A percentile compares a stretch with the other conserved stretches of the same genome.
These are phyloP conservation scores for Panaeolus cyanescens DNA, from an alignment of 768 basidiomycete genomes.

Conservation along the genomic window DNA sequence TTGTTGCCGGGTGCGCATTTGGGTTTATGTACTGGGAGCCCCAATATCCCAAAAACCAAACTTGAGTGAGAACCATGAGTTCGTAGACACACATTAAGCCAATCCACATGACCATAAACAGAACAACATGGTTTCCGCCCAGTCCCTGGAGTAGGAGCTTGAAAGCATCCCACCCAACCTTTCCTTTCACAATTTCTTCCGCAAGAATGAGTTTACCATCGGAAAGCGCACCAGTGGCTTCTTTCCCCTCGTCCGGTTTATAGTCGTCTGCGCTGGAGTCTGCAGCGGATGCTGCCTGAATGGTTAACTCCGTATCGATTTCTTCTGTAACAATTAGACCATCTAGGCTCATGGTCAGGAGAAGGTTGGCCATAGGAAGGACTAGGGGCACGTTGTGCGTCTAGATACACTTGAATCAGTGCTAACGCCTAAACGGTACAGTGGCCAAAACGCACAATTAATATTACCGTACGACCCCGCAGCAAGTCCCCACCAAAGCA, in stretches of 20 bases:
- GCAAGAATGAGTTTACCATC: conserved; percentile 61
- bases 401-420: too few relatives aligned
- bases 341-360: conserved; percentile 53
- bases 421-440: background rate
- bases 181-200: conserved; percentile 55
- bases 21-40: conserved; percentile 39
- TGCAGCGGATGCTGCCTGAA: conserved; percentile 27
- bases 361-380: conserved; percentile 50
- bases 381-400: conserved; percentile 51
- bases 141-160: conserved; percentile 36
- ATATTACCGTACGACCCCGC: conserved; percentile 71
- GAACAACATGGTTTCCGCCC: conserved; percentile 31
- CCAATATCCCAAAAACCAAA: conserved; percentile 47
- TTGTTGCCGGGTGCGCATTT: conserved; percentile 22
- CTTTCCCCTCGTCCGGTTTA: conserved; percentile 9
- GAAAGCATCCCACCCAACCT: conserved; percentile 25
- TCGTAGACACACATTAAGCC: conserved; percentile 26
- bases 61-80: conserved; percentile 23
- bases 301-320: conserved; percentile 36
- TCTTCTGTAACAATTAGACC: conserved; percentile 52
- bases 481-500: conserved; percentile 79
- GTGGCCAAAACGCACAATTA: conserved; percentile 51
- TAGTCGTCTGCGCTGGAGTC: conserved; percentile 26
- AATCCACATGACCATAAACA: conserved; percentile 32
- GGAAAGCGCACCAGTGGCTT: conserved; percentile 32